phyloP scores from a whole-genome alignment of 2,329 filamentous ascomycete genomes.

The Botrytis squamosa region DNA sequence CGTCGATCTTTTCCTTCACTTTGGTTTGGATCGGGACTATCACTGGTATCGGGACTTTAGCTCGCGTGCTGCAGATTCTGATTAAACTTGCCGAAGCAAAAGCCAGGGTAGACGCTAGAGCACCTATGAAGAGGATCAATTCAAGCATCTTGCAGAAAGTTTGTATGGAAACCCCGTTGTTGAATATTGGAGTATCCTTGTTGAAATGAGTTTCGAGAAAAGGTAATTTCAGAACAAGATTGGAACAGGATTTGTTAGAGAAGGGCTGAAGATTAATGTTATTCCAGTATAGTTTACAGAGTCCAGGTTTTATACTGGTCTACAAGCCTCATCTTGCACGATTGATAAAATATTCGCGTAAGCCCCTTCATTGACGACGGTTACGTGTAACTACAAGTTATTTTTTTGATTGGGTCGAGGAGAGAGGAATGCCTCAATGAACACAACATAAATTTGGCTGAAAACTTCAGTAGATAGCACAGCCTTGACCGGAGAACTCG shows the following conservation, averaged over 20 bases:
- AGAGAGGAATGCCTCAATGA: background rate
- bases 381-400: background rate
- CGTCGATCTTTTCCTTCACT: background rate
- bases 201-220: background rate
- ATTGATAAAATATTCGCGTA: background rate
- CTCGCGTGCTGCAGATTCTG: background rate
- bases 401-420: background rate
- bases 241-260: background rate
- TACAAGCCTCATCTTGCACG: background rate
- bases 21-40: background rate
- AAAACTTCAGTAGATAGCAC: background rate
- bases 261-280: background rate
- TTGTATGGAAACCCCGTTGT: background rate
- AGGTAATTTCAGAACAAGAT: background rate
- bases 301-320: background rate
- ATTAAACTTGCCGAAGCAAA: background rate
- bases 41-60: background rate
- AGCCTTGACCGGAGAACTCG: background rate
- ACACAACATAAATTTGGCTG: background rate
- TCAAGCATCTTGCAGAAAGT: conserved; percentile 6
- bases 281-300: background rate
- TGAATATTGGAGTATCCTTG: conserved; percentile 3
- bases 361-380: background rate
- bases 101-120: conserved; percentile 7
- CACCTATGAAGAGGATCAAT: background rate